Evolutionary conservation across 306 rosid genomes (phyloP).

Genomic region (Ormosia semicastrata): DNA sequence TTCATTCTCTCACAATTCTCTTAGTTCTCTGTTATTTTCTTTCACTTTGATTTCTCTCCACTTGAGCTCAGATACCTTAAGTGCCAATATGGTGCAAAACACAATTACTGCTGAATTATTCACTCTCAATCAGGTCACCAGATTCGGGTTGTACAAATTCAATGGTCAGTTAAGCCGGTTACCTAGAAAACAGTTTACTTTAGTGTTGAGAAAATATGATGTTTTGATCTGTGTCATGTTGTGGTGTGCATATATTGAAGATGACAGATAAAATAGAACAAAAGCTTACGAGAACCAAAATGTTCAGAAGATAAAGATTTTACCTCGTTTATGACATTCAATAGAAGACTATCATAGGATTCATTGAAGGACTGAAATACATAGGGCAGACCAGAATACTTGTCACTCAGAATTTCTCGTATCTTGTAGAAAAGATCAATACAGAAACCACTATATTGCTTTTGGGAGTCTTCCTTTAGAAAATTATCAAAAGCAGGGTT

Average conservation of each 20-base stretch:
- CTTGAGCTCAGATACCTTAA: no score
- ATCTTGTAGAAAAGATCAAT: slow-evolving; percentile 29
- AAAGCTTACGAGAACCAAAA: neutral
- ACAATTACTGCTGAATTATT: neutral
- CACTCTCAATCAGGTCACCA: neutral
- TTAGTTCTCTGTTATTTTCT: no score
- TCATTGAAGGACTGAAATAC: slow-evolving; percentile 5
- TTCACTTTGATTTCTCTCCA: no score
- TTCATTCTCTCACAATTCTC: no score
- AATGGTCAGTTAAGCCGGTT: neutral
- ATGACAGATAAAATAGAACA: neutral
- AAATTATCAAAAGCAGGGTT: slow-evolving; percentile 43
- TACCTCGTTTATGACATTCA: slow-evolving; percentile 40
- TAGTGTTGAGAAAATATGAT: neutral
- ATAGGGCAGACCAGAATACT: slow-evolving; percentile 39
- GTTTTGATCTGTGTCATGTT: neutral
- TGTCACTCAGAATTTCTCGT: slow-evolving; percentile 5
- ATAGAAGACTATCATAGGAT: slow-evolving; percentile 31
- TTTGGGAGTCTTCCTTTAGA: slow-evolving; percentile 26
- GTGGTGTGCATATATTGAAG: neutral
- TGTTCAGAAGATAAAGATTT: neutral
- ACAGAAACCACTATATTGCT: slow-evolving; percentile 46
- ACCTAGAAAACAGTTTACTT: neutral
- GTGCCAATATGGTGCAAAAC: neutral
- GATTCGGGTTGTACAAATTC: neutral